A percentile compares a stretch with the other conserved stretches of the same genome.
phyloP scores from a whole-genome alignment of 176 grass and related monocot genomes.

The Aegilops speltoides region DNA sequence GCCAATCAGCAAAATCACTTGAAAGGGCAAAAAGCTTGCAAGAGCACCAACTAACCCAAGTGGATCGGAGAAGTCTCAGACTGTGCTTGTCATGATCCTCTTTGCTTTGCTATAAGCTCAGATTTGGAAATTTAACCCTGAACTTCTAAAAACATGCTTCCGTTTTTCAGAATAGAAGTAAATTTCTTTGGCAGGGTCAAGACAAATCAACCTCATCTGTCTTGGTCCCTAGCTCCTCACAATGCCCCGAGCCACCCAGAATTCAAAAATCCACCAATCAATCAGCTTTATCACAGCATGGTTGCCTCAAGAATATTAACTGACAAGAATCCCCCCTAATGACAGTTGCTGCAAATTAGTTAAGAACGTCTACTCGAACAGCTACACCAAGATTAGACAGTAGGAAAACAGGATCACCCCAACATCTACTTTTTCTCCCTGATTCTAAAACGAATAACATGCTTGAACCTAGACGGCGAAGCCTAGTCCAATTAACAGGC shows the following conservation, averaged over 20 bases:
- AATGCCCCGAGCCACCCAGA: background rate
- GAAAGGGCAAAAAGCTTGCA: background rate
- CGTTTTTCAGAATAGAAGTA: background rate
- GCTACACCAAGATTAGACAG: background rate
- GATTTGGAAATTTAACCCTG: background rate
- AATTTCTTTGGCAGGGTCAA: background rate
- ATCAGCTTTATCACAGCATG: background rate
- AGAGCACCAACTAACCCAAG: background rate
- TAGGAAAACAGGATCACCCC: background rate
- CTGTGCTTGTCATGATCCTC: background rate
- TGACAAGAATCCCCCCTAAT: background rate
- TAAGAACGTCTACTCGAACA: background rate
- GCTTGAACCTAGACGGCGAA: background rate
- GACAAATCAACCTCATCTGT: background rate
- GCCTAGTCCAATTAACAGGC: background rate
- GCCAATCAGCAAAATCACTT: background rate
- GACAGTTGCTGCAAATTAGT: background rate
- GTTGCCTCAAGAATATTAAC: background rate
- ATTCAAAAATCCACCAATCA: background rate
- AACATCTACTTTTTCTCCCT: background rate
- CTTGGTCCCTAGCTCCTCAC: background rate
- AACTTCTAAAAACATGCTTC: background rate
- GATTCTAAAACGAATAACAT: background rate
- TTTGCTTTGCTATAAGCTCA: background rate
- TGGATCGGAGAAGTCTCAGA: background rate